These are phyloP conservation scores for Acephala macrosclerotiorum DNA, from an alignment of 2,329 filamentous ascomycete species.

Conservation along the genomic window DNA sequence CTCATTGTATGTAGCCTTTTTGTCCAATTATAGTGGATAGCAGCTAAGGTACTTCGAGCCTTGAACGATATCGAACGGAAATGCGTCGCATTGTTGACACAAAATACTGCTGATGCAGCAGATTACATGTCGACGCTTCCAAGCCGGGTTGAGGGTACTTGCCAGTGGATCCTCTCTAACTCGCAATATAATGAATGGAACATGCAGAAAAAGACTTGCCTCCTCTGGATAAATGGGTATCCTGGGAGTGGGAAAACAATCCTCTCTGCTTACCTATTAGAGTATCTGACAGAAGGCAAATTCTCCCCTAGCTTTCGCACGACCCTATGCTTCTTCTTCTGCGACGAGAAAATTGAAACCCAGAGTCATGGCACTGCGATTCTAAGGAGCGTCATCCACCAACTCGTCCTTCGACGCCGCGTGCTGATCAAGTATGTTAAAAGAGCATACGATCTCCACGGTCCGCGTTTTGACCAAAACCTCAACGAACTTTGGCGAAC, in stretches of 20 bases:
- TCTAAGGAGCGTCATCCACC: constrained; percentile 46
- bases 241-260: constrained; percentile 49
- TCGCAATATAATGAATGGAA: constrained; percentile 44
- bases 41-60: constrained; percentile 36
- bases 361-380: constrained; percentile 48
- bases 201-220: constrained; percentile 36
- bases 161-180: constrained; percentile 46
- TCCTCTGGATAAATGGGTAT: constrained; percentile 49
- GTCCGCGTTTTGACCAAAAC: constrained; percentile 43
- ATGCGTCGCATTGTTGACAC: constrained; percentile 44
- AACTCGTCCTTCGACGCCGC: constrained; percentile 45
- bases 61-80: constrained; percentile 44
- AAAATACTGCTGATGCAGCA: constrained; percentile 39
- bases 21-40: neutral
- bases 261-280: constrained; percentile 45
- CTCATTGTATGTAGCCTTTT: constrained; percentile 28
- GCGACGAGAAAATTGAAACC: constrained; percentile 45
- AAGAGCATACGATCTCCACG: constrained; percentile 42
- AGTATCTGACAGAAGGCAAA: constrained; percentile 37
- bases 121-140: constrained; percentile 44
- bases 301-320: constrained; percentile 19
- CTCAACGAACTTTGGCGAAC: constrained; percentile 47
- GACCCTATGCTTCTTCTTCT: constrained; percentile 45
- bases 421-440: constrained; percentile 45
- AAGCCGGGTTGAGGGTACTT: constrained; percentile 46